phyloP scores from a whole-genome alignment of 805 yeast species.

The Yamadazyma ubonensis region DNA sequence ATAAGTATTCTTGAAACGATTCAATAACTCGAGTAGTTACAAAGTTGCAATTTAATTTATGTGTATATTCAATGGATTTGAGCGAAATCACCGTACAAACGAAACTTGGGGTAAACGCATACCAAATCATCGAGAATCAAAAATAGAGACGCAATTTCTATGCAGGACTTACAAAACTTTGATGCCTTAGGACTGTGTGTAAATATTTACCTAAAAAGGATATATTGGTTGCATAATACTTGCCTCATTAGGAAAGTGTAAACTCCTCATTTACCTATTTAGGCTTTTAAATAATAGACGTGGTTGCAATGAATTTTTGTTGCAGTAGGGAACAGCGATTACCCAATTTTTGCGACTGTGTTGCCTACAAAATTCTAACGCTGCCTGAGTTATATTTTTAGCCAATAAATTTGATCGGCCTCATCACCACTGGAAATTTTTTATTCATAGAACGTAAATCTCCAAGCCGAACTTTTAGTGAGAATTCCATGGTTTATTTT shows the following conservation, averaged over 20 bases:
- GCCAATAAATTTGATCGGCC: no score
- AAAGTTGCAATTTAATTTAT: neutral
- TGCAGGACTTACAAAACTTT: neutral
- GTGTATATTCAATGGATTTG: neutral
- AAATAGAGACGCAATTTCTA: neutral
- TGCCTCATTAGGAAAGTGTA: conserved; percentile 12
- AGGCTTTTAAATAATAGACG: conserved; percentile 8
- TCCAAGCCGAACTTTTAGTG: neutral
- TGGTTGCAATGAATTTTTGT: neutral
- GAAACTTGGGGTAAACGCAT: conserved; percentile 10
- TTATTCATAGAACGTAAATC: neutral
- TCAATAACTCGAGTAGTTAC: no score
- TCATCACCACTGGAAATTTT: neutral
- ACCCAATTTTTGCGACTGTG: neutral
- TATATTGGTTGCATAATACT: conserved; percentile 15
- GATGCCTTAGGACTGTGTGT: conserved; percentile 5
- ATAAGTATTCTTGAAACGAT: no score
- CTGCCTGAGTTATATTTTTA: no score
- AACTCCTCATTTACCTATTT: conserved; percentile 18
- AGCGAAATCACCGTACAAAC: conserved; percentile 3
- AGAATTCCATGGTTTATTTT: neutral
- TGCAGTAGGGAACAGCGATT: conserved; percentile 1
- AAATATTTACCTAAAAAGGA: conserved; percentile 14
- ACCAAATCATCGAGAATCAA: conserved; percentile 8
- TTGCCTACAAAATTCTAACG: no score